Evolutionary conservation across 2,329 filamentous ascomycete genomes (phyloP).

Genomic region (Colletotrichum graminicola): DNA sequence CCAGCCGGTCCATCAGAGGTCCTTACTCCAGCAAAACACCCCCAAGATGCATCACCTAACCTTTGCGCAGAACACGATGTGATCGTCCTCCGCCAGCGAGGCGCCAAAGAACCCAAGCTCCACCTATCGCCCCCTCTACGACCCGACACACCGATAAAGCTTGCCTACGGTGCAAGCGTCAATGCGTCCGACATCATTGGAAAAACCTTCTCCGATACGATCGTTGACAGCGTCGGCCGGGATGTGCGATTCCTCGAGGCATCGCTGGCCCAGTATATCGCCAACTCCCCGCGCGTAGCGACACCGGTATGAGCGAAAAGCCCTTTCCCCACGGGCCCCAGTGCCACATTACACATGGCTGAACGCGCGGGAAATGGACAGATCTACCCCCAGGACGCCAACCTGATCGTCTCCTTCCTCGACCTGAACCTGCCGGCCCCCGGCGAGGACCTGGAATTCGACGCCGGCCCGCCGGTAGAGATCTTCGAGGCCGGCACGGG

Average conservation of each 20-base stretch:
- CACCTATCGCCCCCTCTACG: slow-evolving; percentile 54
- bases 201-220: slow-evolving; percentile 67
- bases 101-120: slow-evolving; percentile 51
- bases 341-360: not conserved
- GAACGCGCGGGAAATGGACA: slow-evolving; percentile 36
- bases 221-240: slow-evolving; percentile 64
- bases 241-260: slow-evolving; percentile 72
- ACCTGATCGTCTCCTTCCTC: slow-evolving; percentile 79
- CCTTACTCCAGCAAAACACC: not conserved
- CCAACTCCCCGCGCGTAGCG: slow-evolving; percentile 75
- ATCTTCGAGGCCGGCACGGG: slow-evolving; percentile 89
- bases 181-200: slow-evolving; percentile 73
- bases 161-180: slow-evolving; percentile 61
- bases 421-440: slow-evolving; percentile 74
- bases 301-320: slow-evolving; percentile 70
- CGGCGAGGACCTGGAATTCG: slow-evolving; percentile 49
- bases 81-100: slow-evolving; percentile 56
- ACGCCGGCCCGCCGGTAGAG: slow-evolving; percentile 66
- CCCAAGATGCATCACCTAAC: slow-evolving; percentile 4
- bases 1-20: slow-evolving; percentile 29
- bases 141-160: slow-evolving; percentile 49
- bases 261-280: slow-evolving; percentile 79
- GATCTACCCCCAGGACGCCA: slow-evolving; percentile 79
- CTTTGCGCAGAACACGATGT: slow-evolving; percentile 54
- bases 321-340: not conserved